These are phyloP conservation scores for Ogataea pilisensis DNA, from an alignment of 805 yeast species.

Conservation along the genomic window DNA sequence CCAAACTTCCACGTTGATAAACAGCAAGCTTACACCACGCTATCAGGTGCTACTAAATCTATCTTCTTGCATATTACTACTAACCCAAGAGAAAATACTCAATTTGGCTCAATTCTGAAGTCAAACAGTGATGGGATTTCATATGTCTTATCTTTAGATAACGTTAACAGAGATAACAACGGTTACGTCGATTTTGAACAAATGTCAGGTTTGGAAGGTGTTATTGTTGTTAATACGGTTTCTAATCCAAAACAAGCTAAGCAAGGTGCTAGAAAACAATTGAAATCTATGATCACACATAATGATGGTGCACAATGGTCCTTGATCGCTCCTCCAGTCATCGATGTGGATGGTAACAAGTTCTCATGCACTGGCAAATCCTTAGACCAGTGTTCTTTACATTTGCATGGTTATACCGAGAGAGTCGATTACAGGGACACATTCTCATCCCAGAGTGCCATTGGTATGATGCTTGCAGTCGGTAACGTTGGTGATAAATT, in stretches of 20 bases:
- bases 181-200: constrained; percentile 90
- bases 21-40: constrained; percentile 68
- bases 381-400: constrained; percentile 66
- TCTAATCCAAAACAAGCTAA: constrained; percentile 44
- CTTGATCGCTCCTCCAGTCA: constrained; percentile 60
- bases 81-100: constrained; percentile 43
- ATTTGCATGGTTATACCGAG: constrained; percentile 86
- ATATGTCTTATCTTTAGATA: constrained; percentile 59
- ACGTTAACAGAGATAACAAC: constrained; percentile 63
- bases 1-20: constrained; percentile 51
- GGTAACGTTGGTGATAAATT: constrained; percentile 81
- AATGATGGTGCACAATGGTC: constrained; percentile 90
- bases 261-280: constrained; percentile 44
- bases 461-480: constrained; percentile 77
- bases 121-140: constrained; percentile 87
- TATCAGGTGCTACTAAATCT: constrained; percentile 65
- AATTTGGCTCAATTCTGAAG: constrained; percentile 73
- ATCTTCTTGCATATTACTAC: constrained; percentile 80
- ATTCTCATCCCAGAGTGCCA: constrained; percentile 77
- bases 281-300: constrained; percentile 71
- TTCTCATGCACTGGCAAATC: constrained; percentile 47
- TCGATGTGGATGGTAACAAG: constrained; percentile 55
- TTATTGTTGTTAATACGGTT: constrained; percentile 68
- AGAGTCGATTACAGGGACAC: constrained; percentile 77
- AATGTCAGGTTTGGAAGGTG: constrained; percentile 80